phyloP scores from a whole-genome alignment of 2,329 filamentous ascomycete genomes.

The Rhynchosporium graminicola region DNA sequence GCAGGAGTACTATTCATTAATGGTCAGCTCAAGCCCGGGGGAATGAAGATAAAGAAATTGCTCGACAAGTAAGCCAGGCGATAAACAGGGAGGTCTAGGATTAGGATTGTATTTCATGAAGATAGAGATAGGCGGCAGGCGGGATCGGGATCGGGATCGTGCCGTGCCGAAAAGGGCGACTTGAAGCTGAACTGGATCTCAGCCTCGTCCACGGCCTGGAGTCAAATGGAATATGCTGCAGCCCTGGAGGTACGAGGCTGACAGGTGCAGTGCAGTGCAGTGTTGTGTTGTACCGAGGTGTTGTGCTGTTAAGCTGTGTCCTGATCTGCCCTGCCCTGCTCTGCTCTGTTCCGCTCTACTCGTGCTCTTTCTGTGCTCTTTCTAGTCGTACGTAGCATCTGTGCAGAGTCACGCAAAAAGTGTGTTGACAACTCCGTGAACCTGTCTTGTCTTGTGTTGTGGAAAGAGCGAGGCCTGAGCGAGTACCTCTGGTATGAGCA shows the following conservation, averaged over 20 bases:
- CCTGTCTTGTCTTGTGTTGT: background rate
- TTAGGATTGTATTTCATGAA: background rate
- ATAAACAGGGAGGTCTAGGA: too few relatives aligned
- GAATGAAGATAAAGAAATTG: too few relatives aligned
- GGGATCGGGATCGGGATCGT: background rate
- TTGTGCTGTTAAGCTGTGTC: conserved; percentile 5
- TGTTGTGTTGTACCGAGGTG: background rate
- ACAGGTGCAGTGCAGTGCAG: background rate
- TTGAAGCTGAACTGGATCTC: background rate
- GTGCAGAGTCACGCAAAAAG: too few relatives aligned
- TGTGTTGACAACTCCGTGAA: too few relatives aligned
- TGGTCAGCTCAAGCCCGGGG: too few relatives aligned
- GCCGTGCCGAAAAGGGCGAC: background rate
- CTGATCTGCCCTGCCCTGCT: background rate
- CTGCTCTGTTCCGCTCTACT: background rate
- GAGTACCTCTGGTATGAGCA: too few relatives aligned
- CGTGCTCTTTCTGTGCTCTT: too few relatives aligned
- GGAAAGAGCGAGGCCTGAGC: background rate
- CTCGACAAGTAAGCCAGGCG: too few relatives aligned
- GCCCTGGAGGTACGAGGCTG: background rate
- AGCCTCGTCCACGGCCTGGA: conserved; percentile 8
- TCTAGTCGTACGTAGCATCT: too few relatives aligned
- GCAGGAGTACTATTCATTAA: too few relatives aligned
- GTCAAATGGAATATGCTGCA: background rate
- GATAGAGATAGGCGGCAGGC: background rate